Evolutionary conservation across 768 basidiomycete genomes (phyloP), one percentile per base, ranked within the genome.

Genomic region (Suillus spraguei): DNA sequence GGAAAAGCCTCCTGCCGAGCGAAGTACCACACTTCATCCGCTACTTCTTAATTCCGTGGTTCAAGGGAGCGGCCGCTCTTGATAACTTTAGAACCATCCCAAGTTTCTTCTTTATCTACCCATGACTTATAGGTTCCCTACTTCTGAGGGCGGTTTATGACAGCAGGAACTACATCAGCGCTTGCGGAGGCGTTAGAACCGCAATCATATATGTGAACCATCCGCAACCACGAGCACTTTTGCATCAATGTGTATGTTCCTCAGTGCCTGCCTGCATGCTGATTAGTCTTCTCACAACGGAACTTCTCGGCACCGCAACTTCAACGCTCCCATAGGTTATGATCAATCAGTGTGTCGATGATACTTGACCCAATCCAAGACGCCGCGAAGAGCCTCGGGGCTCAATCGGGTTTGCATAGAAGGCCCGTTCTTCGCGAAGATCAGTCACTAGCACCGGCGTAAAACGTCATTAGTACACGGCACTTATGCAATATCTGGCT

Each of bases 1-100:
- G 56, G 39, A 58, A 39, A 58, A 58, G 39, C 17, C 56, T 38
- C 36, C 22, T 56, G 56, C 38, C 56, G 39, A 58, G 11, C 56
- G 24, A 28, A 39, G 56, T 24, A 20, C 38, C 20, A 20, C 24
- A 22, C 5, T 56, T 17, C n/a, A 39, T 39, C 38, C 24, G 36
- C 24, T 28, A 5, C 16, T 28, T 56, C 8, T 55, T 13, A 14
- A 36, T 53, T 35, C 28, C 28, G 32, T 53, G 17, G 8, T 33
- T 20, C 53, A 54, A 36, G 35, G 35, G 35, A 53, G 52, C 28
- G 9, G 24, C 28, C 28, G 28, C 32, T 24, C 13, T 38, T 8
- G 36, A 36, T 55, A 55, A 22, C 53, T 55, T 55, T 38, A 56
- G 35, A 39, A 24, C 36, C 16, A 13, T 54, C 32, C 11, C n/a